Evolutionary conservation across 345 rosid species (phyloP).

Genomic region (Populus ilicifolia): DNA sequence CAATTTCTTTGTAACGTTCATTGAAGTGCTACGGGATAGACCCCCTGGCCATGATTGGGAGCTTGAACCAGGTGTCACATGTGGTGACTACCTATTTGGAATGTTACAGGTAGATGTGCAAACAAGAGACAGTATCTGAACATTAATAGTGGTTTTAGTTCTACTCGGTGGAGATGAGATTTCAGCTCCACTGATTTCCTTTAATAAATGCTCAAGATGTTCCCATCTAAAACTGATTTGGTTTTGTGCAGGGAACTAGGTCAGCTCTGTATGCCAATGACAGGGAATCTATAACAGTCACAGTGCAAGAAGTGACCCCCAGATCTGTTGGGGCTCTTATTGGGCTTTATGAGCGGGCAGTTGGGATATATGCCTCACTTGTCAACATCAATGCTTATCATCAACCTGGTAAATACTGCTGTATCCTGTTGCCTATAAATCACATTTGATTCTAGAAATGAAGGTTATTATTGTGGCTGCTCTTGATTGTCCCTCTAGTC

Average conservation of each 20-base stretch:
- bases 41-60: slow-evolving; percentile 99
- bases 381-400: slow-evolving; percentile 91
- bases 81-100: slow-evolving; percentile 97
- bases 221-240: neutral
- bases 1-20: slow-evolving; percentile 94
- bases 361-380: slow-evolving; percentile 83
- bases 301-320: slow-evolving; percentile 88
- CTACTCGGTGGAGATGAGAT: no score
- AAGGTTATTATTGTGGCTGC: neutral
- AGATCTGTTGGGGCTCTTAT: slow-evolving; percentile 83
- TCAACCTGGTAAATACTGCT: slow-evolving; percentile 67
- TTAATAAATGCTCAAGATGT: no score
- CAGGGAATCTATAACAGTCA: slow-evolving; percentile 84
- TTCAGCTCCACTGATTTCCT: no score
- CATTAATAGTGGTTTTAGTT: no score
- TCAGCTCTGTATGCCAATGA: slow-evolving; percentile 88
- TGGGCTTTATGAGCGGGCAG: slow-evolving; percentile 97
- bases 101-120: slow-evolving; percentile 75
- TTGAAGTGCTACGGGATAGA: slow-evolving; percentile 91
- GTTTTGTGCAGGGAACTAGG: slow-evolving; percentile 79
- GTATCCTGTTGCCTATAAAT: slow-evolving; percentile 13
- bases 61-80: slow-evolving; percentile 98
- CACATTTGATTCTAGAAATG: slow-evolving; percentile 3
- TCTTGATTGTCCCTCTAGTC: neutral
- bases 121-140: slow-evolving; percentile 2